These are phyloP conservation scores for Fusarium acutatum DNA, from an alignment of 2,329 filamentous ascomycete genomes.

Conservation along the genomic window DNA sequence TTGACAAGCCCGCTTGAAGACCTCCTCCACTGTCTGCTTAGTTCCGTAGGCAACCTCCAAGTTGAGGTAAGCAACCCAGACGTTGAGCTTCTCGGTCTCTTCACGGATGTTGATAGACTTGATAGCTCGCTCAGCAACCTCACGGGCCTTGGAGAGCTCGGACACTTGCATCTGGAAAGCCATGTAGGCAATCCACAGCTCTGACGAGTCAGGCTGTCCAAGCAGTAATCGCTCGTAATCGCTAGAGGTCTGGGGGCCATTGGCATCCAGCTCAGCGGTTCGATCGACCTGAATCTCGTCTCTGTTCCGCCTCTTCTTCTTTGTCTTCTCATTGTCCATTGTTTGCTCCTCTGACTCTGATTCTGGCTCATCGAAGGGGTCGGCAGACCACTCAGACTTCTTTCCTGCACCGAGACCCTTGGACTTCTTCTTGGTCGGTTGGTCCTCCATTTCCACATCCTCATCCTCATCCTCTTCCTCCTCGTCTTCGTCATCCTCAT, in stretches of 20 bases:
- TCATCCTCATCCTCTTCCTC: constrained; percentile 48
- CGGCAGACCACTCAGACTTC: constrained; percentile 89
- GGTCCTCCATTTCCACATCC: constrained; percentile 53
- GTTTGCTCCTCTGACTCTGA: constrained; percentile 55
- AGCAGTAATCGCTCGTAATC: constrained; percentile 95
- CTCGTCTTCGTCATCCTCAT: constrained; percentile 49
- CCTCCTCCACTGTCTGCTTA: constrained; percentile 81
- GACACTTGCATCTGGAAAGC: constrained; percentile 95
- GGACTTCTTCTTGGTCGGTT: constrained; percentile 46
- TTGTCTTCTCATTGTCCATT: constrained; percentile 49
- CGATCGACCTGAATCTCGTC: constrained; percentile 83
- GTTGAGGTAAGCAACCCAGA: constrained; percentile 95
- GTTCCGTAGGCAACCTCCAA: constrained; percentile 90
- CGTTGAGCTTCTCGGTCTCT: constrained; percentile 90
- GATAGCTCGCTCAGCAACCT: constrained; percentile 89
- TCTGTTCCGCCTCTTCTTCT: constrained; percentile 76
- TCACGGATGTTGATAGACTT: constrained; percentile 91
- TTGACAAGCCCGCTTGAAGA: constrained; percentile 92
- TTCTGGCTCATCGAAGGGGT: constrained; percentile 69
- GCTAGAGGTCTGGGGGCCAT: constrained; percentile 87
- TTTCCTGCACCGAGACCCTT: constrained; percentile 62
- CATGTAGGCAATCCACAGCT: constrained; percentile 97
- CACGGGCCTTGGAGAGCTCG: constrained; percentile 86
- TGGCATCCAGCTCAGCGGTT: constrained; percentile 88
- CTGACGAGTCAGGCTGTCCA: constrained; percentile 90